A percentile compares a stretch with the other conserved stretches of the same genome.
These are phyloP conservation scores for Phytophthora pini DNA, from an alignment of 352 stramenopile genomes.

Conservation along the genomic window DNA sequence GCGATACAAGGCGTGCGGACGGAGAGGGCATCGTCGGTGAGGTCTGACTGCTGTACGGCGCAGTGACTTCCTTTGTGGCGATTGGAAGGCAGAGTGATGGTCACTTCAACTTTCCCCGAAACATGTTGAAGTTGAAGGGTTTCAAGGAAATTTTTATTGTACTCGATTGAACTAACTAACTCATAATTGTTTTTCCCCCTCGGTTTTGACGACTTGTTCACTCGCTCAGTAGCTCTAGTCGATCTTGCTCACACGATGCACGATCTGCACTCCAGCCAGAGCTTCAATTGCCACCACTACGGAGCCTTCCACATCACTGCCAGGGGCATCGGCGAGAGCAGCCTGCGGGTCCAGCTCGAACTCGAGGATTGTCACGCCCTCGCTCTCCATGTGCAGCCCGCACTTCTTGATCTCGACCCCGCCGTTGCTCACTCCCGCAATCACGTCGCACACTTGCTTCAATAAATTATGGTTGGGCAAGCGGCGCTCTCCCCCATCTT, in stretches of 20 bases:
- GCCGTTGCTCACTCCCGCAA: constrained; percentile 58
- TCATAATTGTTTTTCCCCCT: constrained; percentile 33
- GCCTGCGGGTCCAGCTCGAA: constrained; percentile 70
- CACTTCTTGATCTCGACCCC: constrained; percentile 87
- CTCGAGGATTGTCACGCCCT: constrained; percentile 76
- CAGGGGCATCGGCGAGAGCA: constrained; percentile 28
- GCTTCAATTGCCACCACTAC: constrained; percentile 55
- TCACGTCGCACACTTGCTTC: constrained; percentile 85
- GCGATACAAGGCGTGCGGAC: not conserved
- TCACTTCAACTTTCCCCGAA: constrained; percentile 20
- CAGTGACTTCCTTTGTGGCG: no score
- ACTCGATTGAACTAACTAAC: constrained; percentile 45
- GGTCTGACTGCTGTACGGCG: no score
- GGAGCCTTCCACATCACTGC: constrained; percentile 32
- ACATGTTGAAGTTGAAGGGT: constrained; percentile 1
- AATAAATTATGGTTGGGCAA: constrained; percentile 89
- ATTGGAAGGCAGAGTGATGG: constrained; percentile 20
- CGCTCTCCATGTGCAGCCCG: constrained; percentile 74
- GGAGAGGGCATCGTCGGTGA: constrained; percentile 1
- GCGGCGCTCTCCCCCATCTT: constrained; percentile 51
- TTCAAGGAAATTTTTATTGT: constrained; percentile 41
- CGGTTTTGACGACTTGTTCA: constrained; percentile 2
- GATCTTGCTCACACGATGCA: constrained; percentile 43
- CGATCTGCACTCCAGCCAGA: constrained; percentile 48
- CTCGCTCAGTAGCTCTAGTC: constrained; percentile 8